Base-by-base conservation (phyloP, 805 yeast species). In the Candida broadrunensis region DNA sequence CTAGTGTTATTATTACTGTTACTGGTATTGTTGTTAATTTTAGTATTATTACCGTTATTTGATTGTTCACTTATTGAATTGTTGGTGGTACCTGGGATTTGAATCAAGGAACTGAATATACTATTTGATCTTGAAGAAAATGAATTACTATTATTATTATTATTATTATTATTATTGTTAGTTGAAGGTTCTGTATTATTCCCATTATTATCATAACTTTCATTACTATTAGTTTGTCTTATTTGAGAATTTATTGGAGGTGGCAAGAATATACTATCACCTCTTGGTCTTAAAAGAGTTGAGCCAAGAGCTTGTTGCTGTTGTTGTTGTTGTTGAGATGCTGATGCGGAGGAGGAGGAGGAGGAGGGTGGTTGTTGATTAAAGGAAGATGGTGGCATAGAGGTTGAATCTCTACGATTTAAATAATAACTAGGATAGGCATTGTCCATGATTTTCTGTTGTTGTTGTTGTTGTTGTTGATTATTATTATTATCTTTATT, bases 71-170 rank as follows among this genome's bases (percentile, higher is more conserved):
- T 58, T 5, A 67, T 46, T 1, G 71, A 66, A 43, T 66, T 66
- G 11, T 55, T 48, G 7, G 51, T 46, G 1, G 72, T 63, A 3
- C 57, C 57, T 3, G 74, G 74, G 13, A 68, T 49, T 43, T 68
- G 72, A 17, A 70, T 66, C 15, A 66, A 49, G 15, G 67, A 58
- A 39, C 65, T 63, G 50, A 68, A 68, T 9, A 68, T 66, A 39
- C 70, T 61, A 38, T 66, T 64, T 26, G 72, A 63, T 18, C 73
- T 42, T 36, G 63, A 58, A 50, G 52, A 24, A 53, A 55, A 38
- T 52, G 52, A 35, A 46, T 47, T 43, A 57, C 47, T 30, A 44
- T 41, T 24, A 34, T 42, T 37, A 33, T 30, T 23, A 37, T 15
- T 15, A 18, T 13, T 24, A 38, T 17, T 35, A 39, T 31, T 7